Evolutionary conservation across 2,329 filamentous ascomycete genomes (phyloP).

Genomic region (Sclerotinia sclerotiorum): DNA sequence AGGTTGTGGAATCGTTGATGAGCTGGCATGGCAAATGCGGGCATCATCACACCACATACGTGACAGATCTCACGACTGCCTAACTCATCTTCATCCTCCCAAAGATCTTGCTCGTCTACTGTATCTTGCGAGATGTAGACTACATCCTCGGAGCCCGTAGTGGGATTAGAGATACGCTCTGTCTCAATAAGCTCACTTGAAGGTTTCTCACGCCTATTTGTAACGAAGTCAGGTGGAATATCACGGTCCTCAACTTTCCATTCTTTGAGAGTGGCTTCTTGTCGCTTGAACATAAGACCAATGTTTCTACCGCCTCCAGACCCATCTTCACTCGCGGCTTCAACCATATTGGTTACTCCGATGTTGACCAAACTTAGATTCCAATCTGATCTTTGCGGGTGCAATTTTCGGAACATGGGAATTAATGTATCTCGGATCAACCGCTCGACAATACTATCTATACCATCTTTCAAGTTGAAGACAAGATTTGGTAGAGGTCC

Average conservation of each 20-base stretch:
- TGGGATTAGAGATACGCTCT: neutral
- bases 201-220: neutral
- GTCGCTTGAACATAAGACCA: slow-evolving; percentile 74
- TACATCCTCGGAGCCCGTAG: slow-evolving; percentile 35
- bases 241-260: slow-evolving; percentile 58
- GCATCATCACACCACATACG: slow-evolving; percentile 48
- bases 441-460: slow-evolving; percentile 63
- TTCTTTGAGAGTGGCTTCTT: slow-evolving; percentile 67
- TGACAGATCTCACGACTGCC: slow-evolving; percentile 42
- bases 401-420: slow-evolving; percentile 71
- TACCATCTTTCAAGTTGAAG: slow-evolving; percentile 60
- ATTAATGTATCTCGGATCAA: slow-evolving; percentile 69
- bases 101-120: slow-evolving; percentile 29
- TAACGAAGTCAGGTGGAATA: slow-evolving; percentile 36
- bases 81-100: slow-evolving; percentile 36
- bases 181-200: neutral
- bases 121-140: slow-evolving; percentile 33
- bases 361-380: slow-evolving; percentile 83
- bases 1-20: slow-evolving; percentile 49
- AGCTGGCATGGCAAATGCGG: slow-evolving; percentile 50
- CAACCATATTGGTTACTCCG: slow-evolving; percentile 80
- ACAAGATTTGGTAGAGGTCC: slow-evolving; percentile 70
- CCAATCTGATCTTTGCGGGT: slow-evolving; percentile 65
- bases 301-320: slow-evolving; percentile 69
- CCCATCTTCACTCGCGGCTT: slow-evolving; percentile 46